Conservation (phyloP, 1,139 yeast genomes). For the Yarrowia galli region DNA sequence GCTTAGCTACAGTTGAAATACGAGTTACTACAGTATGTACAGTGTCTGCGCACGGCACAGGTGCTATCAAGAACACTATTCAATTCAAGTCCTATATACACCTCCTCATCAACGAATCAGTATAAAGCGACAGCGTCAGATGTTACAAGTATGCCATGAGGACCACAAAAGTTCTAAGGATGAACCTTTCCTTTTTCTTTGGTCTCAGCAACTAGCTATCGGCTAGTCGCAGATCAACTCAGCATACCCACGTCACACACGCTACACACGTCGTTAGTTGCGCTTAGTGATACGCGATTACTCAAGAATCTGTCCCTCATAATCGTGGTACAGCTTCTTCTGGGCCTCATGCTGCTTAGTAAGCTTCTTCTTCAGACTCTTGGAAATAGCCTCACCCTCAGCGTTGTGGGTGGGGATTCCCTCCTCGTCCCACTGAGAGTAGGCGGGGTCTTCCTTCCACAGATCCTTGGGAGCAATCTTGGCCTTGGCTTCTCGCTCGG, state of each 20-base stretch:
- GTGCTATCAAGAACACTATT: not conserved
- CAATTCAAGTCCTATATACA: slow-evolving; percentile 10
- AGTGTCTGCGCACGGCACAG: too few species aligned
- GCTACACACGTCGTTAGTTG: not conserved
- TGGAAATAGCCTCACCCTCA: slow-evolving; percentile 86
- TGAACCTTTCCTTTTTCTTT: not conserved
- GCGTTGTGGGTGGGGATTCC: slow-evolving; percentile 83
- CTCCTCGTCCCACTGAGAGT: slow-evolving; percentile 78
- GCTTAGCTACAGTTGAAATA: too few species aligned
- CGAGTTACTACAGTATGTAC: too few species aligned
- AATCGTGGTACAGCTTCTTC: slow-evolving; percentile 79
- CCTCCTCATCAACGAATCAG: not conserved
- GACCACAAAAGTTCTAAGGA: not conserved
- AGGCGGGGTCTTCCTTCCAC: slow-evolving; percentile 64
- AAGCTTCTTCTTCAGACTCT: slow-evolving; percentile 84
- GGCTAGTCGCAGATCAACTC: not conserved
- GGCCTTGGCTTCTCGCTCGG: slow-evolving; percentile 72
- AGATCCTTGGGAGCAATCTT: slow-evolving; percentile 72
- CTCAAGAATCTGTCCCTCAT: slow-evolving; percentile 43
- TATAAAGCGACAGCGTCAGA: not conserved
- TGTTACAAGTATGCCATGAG: not conserved
- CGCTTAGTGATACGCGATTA: not conserved
- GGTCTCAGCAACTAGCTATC: not conserved
- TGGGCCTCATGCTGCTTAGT: slow-evolving; percentile 80
- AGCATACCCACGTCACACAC: not conserved